These are phyloP conservation scores for Gilbertella persicaria DNA, from an alignment of 371 early-diverging fungal genomes.

Conservation along the genomic window DNA sequence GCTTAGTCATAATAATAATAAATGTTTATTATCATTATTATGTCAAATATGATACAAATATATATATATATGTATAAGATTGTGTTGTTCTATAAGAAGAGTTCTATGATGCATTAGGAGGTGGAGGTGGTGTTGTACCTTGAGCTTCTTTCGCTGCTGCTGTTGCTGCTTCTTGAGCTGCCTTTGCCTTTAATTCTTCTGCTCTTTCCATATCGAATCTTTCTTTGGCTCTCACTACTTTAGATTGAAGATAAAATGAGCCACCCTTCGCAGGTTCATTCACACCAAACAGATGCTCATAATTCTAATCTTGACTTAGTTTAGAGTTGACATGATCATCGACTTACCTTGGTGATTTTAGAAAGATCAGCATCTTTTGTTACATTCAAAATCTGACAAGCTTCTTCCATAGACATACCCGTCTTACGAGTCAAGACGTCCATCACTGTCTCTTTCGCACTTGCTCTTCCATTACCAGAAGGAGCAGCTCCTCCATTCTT, in stretches of 20 bases:
- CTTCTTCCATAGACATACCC: constrained; percentile 91
- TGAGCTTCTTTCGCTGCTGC: constrained; percentile 27
- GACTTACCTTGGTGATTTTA: constrained; percentile 68
- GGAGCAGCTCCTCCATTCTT: constrained; percentile 63
- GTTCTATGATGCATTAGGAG: constrained; percentile 20
- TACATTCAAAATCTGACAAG: constrained; percentile 90
- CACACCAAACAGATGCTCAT: constrained; percentile 84
- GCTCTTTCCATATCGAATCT: constrained; percentile 87
- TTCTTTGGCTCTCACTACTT: constrained; percentile 92
- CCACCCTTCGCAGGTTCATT: constrained; percentile 90
- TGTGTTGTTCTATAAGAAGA: constrained; percentile 1
- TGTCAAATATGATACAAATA: background rate
- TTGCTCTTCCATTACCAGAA: constrained; percentile 28
- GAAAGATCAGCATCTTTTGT: constrained; percentile 72
- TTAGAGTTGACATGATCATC: background rate
- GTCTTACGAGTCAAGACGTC: constrained; percentile 82
- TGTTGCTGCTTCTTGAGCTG: constrained; percentile 29
- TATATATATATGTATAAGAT: constrained; percentile 1
- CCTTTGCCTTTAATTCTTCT: constrained; percentile 49
- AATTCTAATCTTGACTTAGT: constrained; percentile 59
- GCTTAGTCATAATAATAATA: constrained; percentile 1
- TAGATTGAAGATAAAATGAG: constrained; percentile 93
- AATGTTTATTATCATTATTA: background rate
- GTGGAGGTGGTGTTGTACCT: constrained; percentile 15
- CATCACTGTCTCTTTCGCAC: constrained; percentile 56